A percentile compares a stretch with the other conserved stretches of the same genome.
These are phyloP conservation scores for Erysimum pusillum DNA, from an alignment of 441 rosid genomes.

Conservation along the genomic window DNA sequence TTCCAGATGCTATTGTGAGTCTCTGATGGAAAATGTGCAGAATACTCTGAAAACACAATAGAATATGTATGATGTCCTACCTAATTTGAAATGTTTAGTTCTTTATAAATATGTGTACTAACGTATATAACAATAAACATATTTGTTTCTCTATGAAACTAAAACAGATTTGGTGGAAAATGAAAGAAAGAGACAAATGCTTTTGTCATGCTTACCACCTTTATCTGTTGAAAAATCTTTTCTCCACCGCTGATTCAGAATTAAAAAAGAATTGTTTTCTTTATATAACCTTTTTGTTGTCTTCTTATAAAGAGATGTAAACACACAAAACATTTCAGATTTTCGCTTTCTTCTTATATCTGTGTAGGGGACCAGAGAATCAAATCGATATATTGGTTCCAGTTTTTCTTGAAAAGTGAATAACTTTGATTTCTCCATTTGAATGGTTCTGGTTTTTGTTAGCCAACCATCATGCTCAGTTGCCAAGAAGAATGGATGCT, in stretches of 20 bases:
- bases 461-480: slow-evolving; percentile 41
- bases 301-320: slow-evolving; percentile 40
- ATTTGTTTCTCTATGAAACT: not conserved
- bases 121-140: not conserved
- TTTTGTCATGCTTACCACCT: slow-evolving; percentile 48
- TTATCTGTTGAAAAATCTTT: slow-evolving; percentile 34
- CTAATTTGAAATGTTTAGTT: not conserved
- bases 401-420: slow-evolving; percentile 6
- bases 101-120: not conserved
- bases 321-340: slow-evolving; percentile 29
- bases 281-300: slow-evolving; percentile 19
- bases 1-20: not conserved
- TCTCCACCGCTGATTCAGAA: slow-evolving; percentile 39
- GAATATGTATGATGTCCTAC: slow-evolving; percentile 19
- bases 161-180: slow-evolving; percentile 33
- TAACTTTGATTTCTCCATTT: slow-evolving; percentile 34
- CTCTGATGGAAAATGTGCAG: not conserved
- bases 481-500: slow-evolving; percentile 41
- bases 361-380: slow-evolving; percentile 23
- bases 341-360: slow-evolving; percentile 34
- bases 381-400: slow-evolving; percentile 22
- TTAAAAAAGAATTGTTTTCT: slow-evolving; percentile 4
- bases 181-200: slow-evolving; percentile 42
- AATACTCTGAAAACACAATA: slow-evolving; percentile 2
- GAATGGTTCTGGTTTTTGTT: slow-evolving; percentile 20